Evolutionary conservation across 768 basidiomycete genomes (phyloP).

Genomic region (Leccinum imitatum): DNA sequence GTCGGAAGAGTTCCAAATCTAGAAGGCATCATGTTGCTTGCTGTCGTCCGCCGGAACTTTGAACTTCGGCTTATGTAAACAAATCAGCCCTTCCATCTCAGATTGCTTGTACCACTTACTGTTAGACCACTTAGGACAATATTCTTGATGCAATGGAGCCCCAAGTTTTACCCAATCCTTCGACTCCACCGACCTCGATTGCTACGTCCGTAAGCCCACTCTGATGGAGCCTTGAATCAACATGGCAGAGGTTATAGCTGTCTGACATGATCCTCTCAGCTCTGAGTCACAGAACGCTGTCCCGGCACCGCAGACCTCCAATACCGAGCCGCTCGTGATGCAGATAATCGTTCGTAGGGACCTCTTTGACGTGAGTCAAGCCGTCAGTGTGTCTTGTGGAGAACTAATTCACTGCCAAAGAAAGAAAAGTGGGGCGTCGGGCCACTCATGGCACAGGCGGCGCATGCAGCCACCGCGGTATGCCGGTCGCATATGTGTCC

Average conservation of each 20-base stretch:
- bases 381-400: neutral
- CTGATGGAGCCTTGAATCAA: neutral
- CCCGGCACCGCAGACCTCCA: neutral
- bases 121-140: too few relatives aligned
- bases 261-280: neutral
- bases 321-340: conserved; percentile 37
- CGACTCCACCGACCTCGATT: neutral
- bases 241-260: neutral
- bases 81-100: too few relatives aligned
- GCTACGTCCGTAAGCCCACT: neutral
- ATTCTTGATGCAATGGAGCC: neutral
- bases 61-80: too few relatives aligned
- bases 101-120: neutral
- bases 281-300: neutral
- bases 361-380: conserved; percentile 38
- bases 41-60: too few relatives aligned
- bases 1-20: too few relatives aligned
- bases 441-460: conserved; percentile 44
- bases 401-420: conserved; percentile 22
- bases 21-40: too few relatives aligned
- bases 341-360: conserved; percentile 45
- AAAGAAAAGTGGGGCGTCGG: conserved; percentile 44
- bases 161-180: neutral
- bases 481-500: neutral
- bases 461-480: conserved; percentile 45